A percentile compares a stretch with the other conserved stretches of the same genome.
phyloP scores from a whole-genome alignment of 805 yeast genomes.

The Schizosaccharomyces octosporus region DNA sequence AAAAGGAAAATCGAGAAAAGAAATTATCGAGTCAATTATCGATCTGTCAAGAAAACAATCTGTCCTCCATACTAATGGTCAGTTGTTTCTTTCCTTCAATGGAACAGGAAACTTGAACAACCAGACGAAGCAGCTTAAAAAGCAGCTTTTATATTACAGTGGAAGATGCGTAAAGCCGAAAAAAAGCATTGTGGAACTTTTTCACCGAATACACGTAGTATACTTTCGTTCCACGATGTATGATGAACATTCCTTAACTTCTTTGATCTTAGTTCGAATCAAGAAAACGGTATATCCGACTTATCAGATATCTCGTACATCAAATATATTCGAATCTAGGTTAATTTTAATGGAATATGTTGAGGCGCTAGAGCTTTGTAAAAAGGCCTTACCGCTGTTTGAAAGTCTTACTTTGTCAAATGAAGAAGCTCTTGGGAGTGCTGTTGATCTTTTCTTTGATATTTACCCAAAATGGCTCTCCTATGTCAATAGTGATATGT shows the following conservation, averaged over 20 bases:
- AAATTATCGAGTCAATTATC: constrained; percentile 4
- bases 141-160: constrained; percentile 2
- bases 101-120: background rate
- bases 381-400: constrained; percentile 4
- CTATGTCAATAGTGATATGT: background rate
- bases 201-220: constrained; percentile 7
- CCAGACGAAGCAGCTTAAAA: background rate
- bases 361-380: constrained; percentile 5
- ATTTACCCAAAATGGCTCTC: background rate
- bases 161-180: constrained; percentile 6
- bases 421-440: background rate
- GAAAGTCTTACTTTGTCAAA: background rate
- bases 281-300: constrained; percentile 6
- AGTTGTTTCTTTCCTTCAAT: background rate
- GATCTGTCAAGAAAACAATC: constrained; percentile 4
- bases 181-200: constrained; percentile 2
- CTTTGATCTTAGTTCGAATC: constrained; percentile 5
- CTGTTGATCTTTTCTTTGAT: constrained; percentile 1
- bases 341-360: constrained; percentile 6
- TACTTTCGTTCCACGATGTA: constrained; percentile 5
- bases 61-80: constrained; percentile 2
- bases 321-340: constrained; percentile 7
- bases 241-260: constrained; percentile 5
- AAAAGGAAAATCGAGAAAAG: constrained; percentile 4
- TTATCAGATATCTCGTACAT: constrained; percentile 6